These are phyloP conservation scores for Penicillium capsulatum DNA, from an alignment of 2,329 filamentous ascomycete genomes.

Conservation along the genomic window DNA sequence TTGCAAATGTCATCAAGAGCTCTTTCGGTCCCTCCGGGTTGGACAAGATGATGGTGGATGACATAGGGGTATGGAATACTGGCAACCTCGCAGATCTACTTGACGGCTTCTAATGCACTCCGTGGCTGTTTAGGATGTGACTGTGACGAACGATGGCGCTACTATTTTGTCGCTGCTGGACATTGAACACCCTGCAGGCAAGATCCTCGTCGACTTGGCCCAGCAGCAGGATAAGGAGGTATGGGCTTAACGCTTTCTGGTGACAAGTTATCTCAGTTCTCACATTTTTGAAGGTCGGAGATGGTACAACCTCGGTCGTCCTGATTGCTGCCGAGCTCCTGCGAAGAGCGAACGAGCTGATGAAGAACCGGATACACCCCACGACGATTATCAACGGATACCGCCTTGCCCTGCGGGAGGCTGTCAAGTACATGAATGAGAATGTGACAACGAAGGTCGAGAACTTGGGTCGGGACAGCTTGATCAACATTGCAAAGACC, in stretches of 20 bases:
- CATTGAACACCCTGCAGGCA: slow-evolving; percentile 95
- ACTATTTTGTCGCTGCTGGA: slow-evolving; percentile 94
- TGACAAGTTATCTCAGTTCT: slow-evolving; percentile 7
- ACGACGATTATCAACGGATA: slow-evolving; percentile 99
- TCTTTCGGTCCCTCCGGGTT: slow-evolving; percentile 95
- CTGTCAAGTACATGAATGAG: slow-evolving; percentile 98
- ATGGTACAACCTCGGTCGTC: slow-evolving; percentile 96
- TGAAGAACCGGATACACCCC: slow-evolving; percentile 99
- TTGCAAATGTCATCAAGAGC: slow-evolving; percentile 98
- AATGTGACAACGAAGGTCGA: slow-evolving; percentile 97
- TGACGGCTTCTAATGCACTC: slow-evolving; percentile 20
- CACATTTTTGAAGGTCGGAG: slow-evolving; percentile 62
- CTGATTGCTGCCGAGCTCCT: slow-evolving; percentile 95
- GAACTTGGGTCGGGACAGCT: slow-evolving; percentile 79
- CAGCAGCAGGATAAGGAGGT: slow-evolving; percentile 97
- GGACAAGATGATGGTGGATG: slow-evolving; percentile 99
- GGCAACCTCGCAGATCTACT: slow-evolving; percentile 20
- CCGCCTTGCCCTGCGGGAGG: slow-evolving; percentile 88
- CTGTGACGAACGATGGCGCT: slow-evolving; percentile 96
- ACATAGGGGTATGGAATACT: slow-evolving; percentile 71
- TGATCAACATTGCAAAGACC: slow-evolving; percentile 94
- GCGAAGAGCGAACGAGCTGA: slow-evolving; percentile 89
- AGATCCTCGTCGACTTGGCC: slow-evolving; percentile 95
- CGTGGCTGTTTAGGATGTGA: slow-evolving; percentile 68
- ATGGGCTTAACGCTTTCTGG: slow-evolving; percentile 6